Evolutionary conservation across 2,329 filamentous ascomycete genomes (phyloP), one percentile per base, ranked within the genome.

Genomic region (Phialophora verrucosa): DNA sequence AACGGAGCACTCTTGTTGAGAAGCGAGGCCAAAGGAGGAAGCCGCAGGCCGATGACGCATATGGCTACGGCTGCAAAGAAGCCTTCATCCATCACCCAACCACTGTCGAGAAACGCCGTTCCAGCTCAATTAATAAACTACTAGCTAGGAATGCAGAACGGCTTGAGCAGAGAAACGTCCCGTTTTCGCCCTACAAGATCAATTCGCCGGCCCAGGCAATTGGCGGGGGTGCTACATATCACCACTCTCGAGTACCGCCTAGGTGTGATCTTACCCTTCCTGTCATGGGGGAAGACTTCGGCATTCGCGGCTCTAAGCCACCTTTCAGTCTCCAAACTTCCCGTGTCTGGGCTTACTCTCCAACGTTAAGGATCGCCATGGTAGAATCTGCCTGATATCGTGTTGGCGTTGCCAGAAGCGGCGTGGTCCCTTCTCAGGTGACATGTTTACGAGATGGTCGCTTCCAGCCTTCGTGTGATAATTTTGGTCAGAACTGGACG

Each of bases 301-400:
- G 49, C 49, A 14, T 12, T 12, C 23, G 20, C 49, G 49, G 49
- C 49, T 53, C 23, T 23, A 53, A 53, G 11, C 38, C 17, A n/a
- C 38, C 3, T 53, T 29, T 27, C n/a, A 53, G 20, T 17, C 20
- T 53, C 49, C 20, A 29, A 53, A 25, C 49, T 27, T 53, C 27
- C 27, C 49, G 49, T 51, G 49, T 51, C 49, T 51, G 23, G 49
- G 49, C 49, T 27, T 27, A 51, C 20, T 29, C 57, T 59, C 47
- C 44, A 25, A 23, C 32, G 3, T 35, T 35, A 29, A n/a, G 35
- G 11, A 29, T 12, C 27, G 57, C 29, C 57, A n/a, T 50, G 27
- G 38, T 12, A 31, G 59, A 61, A 61, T 61, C 38, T 61, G 59
- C 59, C 49, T 61, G 59, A 61, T 53, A 54, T 61, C 59, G 23